These are phyloP conservation scores for Ulota crispa DNA, from an alignment of 225 moss, liverwort and hornwort genomes.

Conservation along the genomic window DNA sequence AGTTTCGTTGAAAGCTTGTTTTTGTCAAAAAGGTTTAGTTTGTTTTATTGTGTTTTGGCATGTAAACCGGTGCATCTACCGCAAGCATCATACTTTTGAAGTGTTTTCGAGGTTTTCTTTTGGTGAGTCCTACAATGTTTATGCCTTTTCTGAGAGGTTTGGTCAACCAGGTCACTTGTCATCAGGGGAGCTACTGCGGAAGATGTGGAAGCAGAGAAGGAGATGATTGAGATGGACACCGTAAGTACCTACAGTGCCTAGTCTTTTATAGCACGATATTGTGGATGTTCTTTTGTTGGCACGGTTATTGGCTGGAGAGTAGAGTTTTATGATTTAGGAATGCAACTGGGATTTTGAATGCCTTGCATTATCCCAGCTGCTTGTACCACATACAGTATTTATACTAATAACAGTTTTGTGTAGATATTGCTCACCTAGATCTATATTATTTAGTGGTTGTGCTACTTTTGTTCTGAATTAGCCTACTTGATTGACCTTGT, in stretches of 20 bases:
- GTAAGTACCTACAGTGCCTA: constrained; percentile 31
- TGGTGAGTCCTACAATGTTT: constrained; percentile 10
- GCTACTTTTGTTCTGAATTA: neutral
- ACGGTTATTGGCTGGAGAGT: neutral
- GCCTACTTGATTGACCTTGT: constrained; percentile 2
- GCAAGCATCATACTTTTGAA: neutral
- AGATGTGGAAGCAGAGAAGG: constrained; percentile 85
- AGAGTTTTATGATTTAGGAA: neutral
- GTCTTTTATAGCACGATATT: neutral
- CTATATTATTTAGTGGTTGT: neutral
- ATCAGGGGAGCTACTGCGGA: constrained; percentile 70
- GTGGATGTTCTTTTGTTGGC: neutral
- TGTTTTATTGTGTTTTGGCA: neutral
- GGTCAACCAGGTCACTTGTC: constrained; percentile 42
- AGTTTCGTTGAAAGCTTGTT: neutral
- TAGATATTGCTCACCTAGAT: neutral
- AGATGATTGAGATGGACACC: constrained; percentile 88
- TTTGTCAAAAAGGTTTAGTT: neutral
- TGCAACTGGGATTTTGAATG: neutral
- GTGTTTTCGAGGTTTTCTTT: neutral
- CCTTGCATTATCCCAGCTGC: neutral
- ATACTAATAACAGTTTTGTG: neutral
- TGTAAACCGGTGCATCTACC: neutral
- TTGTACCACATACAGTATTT: neutral
- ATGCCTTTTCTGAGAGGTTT: neutral